phyloP scores from a whole-genome alignment of 805 yeast genomes.

The Saccharomyces mikatae region DNA sequence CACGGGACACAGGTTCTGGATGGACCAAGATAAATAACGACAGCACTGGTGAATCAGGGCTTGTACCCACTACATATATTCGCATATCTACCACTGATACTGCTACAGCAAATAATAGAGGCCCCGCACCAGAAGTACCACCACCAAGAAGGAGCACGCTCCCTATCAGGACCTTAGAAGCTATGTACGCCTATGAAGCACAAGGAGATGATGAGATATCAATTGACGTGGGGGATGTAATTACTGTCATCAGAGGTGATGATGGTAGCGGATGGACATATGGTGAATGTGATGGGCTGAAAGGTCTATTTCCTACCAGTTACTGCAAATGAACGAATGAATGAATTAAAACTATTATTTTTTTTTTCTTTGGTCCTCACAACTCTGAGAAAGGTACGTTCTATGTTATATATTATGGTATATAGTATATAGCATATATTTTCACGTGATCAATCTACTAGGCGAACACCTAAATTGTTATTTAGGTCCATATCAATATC shows the following conservation, averaged over 20 bases:
- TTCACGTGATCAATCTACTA: neutral
- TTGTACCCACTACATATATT: conserved; percentile 80
- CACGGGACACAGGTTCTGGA: conserved; percentile 81
- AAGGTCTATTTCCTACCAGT: conserved; percentile 72
- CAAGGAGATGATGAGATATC: conserved; percentile 74
- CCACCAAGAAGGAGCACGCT: conserved; percentile 46
- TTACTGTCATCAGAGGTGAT: conserved; percentile 59
- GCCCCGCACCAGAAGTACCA: conserved; percentile 74
- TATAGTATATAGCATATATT: neutral
- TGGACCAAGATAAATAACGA: conserved; percentile 68
- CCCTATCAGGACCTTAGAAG: conserved; percentile 44
- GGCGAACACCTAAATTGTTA: neutral
- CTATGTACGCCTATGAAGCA: conserved; percentile 67
- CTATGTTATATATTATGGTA: neutral
- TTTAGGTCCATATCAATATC: conserved; percentile 12
- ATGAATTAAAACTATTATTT: neutral
- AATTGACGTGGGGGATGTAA: conserved; percentile 63
- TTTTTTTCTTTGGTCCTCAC: neutral
- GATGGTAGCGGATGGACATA: conserved; percentile 92
- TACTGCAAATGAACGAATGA: conserved; percentile 40
- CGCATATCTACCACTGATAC: conserved; percentile 33
- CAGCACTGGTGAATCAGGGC: conserved; percentile 48
- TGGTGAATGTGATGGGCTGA: conserved; percentile 63
- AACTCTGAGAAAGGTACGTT: neutral
- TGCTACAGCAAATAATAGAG: conserved; percentile 25